phyloP scores from a whole-genome alignment of 1,284 basidiomycete species.

The Rhodofomes roseus region DNA sequence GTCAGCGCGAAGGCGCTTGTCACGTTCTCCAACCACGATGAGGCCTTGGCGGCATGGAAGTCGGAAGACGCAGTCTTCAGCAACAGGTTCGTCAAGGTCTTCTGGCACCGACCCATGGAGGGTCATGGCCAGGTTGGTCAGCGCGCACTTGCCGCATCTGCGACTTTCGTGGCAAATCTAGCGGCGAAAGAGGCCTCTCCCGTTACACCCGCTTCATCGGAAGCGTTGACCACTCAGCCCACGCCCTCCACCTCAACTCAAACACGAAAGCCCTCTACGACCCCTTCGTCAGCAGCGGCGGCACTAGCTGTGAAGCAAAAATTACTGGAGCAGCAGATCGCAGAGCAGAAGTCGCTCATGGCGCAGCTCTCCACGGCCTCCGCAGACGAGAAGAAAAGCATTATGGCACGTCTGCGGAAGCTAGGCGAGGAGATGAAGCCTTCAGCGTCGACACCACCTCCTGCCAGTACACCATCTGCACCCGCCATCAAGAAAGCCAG shows the following conservation, averaged over 20 bases:
- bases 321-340: conserved; percentile 79
- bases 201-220: conserved; percentile 19
- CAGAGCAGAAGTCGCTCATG: conserved; percentile 89
- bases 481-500: conserved; percentile 23
- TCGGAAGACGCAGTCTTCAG: conserved; percentile 91
- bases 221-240: conserved; percentile 17
- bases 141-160: conserved; percentile 75
- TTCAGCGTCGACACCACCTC: conserved; percentile 19
- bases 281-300: conserved; percentile 30
- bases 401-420: conserved; percentile 77
- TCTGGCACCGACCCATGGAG: conserved; percentile 90
- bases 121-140: conserved; percentile 78
- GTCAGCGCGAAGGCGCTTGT: conserved; percentile 79
- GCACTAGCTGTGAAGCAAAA: conserved; percentile 72
- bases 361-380: conserved; percentile 62
- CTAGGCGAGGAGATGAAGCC: conserved; percentile 78
- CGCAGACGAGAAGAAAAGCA: conserved; percentile 74
- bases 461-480: conserved; percentile 11
- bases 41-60: conserved; percentile 89
- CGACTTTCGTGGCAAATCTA: conserved; percentile 65
- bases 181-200: conserved; percentile 20
- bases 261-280: conserved; percentile 24
- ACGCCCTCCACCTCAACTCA: conserved; percentile 15
- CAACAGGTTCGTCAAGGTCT: conserved; percentile 92
- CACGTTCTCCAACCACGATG: conserved; percentile 81